These are phyloP conservation scores for Viola odorata DNA, from an alignment of 345 rosid genomes.

Conservation along the genomic window DNA sequence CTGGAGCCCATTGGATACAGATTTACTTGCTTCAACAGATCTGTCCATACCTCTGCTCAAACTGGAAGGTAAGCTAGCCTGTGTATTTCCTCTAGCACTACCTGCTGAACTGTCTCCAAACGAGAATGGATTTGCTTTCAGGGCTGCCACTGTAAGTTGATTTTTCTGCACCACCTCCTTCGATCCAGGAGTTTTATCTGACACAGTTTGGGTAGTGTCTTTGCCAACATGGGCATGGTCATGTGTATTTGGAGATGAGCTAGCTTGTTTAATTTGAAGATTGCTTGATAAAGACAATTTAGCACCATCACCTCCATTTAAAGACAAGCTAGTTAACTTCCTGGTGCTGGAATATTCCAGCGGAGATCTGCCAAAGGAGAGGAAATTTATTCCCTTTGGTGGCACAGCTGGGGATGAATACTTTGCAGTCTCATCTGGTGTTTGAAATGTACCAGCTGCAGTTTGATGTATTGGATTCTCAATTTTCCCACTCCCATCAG, in stretches of 20 bases:
- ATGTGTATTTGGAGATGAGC: not conserved
- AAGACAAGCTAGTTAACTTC: conserved; percentile 16
- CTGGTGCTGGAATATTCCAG: conserved; percentile 16
- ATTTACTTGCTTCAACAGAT: conserved; percentile 21
- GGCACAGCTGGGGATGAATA: conserved; percentile 12
- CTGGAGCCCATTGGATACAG: conserved; percentile 11
- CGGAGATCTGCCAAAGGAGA: conserved; percentile 50
- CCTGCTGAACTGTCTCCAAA: conserved; percentile 10
- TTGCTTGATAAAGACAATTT: conserved; percentile 12
- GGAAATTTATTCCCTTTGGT: conserved; percentile 44
- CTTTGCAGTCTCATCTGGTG: conserved; percentile 19
- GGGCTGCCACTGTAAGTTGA: conserved; percentile 4
- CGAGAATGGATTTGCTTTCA: conserved; percentile 1
- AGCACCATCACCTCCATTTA: conserved; percentile 11
- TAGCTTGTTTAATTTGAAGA: conserved; percentile 5
- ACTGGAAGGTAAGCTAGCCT: conserved; percentile 17
- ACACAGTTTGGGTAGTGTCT: conserved; percentile 12
- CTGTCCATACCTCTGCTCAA: conserved; percentile 6
- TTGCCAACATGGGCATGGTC: conserved; percentile 7
- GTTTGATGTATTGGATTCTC: conserved; percentile 21
- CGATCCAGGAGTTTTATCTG: conserved; percentile 4
- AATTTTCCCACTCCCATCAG: conserved; percentile 12
- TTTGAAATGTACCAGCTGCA: conserved; percentile 18
- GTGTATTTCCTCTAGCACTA: conserved; percentile 6
- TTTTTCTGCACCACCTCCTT: conserved; percentile 18